Conservation (phyloP, 345 rosid genomes). For the Pugionium cornutum region DNA sequence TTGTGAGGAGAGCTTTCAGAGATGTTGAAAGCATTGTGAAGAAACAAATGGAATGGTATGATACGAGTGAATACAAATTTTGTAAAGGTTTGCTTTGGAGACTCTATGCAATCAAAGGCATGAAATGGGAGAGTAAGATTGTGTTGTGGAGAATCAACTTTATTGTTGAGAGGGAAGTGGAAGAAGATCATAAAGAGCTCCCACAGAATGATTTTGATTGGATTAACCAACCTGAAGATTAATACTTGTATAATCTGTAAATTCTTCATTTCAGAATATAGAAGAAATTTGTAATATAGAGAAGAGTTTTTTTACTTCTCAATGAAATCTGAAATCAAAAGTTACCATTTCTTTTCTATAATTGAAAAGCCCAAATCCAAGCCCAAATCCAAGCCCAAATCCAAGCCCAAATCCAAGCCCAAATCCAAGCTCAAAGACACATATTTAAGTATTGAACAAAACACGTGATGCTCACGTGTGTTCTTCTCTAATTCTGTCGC, state of each 20-base stretch:
- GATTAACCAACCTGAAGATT: no score
- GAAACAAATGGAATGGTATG: conserved; percentile 5
- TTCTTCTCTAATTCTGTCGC: conserved; percentile 20
- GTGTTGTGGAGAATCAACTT: neutral
- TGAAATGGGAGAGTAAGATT: neutral
- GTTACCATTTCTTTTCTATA: no score
- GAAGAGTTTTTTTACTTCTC: no score
- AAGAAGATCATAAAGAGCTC: neutral
- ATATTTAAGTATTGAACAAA: neutral
- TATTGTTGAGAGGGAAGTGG: neutral
- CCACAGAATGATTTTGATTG: no score
- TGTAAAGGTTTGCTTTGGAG: conserved; percentile 2
- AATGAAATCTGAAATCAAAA: no score
- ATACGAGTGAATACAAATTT: neutral
- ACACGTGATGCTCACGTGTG: conserved; percentile 32
- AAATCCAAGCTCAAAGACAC: no score
- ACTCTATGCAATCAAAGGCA: neutral
- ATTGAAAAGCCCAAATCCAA: no score
- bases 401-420: no score
- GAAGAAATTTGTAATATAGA: no score
- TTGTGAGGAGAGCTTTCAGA: conserved; percentile 7
- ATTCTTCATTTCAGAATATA: no score
- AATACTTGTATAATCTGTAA: no score
- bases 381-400: no score
- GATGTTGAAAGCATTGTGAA: neutral